A percentile compares a stretch with the other conserved stretches of the same genome.
These are phyloP conservation scores for Auricularia cornea DNA, from an alignment of 768 basidiomycete species.

Conservation along the genomic window DNA sequence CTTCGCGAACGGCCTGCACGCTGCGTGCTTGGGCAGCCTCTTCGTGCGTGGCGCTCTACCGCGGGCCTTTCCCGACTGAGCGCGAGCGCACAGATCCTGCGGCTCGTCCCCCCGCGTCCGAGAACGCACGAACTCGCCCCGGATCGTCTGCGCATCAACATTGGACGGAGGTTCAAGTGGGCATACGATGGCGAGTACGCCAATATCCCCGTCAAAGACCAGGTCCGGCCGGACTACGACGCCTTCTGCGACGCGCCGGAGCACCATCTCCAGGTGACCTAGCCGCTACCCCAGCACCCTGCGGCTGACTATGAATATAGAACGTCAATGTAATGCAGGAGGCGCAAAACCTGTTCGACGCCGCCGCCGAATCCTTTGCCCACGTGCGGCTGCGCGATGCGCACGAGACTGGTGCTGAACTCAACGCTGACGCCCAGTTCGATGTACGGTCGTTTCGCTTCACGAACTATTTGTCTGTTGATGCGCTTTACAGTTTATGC, in stretches of 20 bases:
- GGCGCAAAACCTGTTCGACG: background rate
- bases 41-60: conserved; percentile 48
- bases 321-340: background rate
- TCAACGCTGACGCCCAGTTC: background rate
- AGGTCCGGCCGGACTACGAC: background rate
- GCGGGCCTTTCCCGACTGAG: conserved; percentile 37
- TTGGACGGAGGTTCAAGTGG: conserved; percentile 70
- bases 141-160: conserved; percentile 49
- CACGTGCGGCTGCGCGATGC: background rate
- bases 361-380: background rate
- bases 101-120: conserved; percentile 37
- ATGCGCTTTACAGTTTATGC: background rate
- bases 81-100: conserved; percentile 28
- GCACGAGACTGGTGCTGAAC: background rate
- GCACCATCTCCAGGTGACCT: background rate
- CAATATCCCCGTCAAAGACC: background rate
- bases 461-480: background rate
- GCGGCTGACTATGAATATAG: background rate
- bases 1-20: conserved; percentile 31
- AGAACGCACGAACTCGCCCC: conserved; percentile 35
- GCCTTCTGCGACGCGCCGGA: background rate
- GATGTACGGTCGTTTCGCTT: background rate
- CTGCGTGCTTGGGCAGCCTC: conserved; percentile 43
- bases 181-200: conserved; percentile 53
- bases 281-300: background rate